Evolutionary conservation across 768 basidiomycete genomes (phyloP).

Genomic region (Erythrobasidium yunnanense): DNA sequence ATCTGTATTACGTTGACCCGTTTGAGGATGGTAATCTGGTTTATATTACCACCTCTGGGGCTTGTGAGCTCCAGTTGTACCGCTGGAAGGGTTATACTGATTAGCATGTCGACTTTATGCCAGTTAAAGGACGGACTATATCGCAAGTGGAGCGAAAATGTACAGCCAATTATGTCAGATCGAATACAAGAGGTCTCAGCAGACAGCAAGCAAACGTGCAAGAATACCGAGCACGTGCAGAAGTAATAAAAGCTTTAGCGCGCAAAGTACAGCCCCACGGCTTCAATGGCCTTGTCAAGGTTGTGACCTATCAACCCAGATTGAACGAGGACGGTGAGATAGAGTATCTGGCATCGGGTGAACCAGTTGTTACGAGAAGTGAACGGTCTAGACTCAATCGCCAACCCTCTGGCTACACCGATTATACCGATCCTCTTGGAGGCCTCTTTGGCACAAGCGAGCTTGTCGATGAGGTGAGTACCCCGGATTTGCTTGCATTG

Average conservation of each 20-base stretch:
- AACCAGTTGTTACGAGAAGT: neutral
- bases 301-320: neutral
- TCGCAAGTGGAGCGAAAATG: neutral
- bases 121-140: neutral
- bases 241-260: neutral
- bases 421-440: no score
- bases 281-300: neutral
- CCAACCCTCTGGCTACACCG: neutral
- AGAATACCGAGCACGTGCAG: no score
- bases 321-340: neutral
- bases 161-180: neutral
- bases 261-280: neutral
- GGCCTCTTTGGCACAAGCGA: no score
- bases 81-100: neutral
- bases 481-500: no score
- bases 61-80: no score
- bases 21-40: no score
- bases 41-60: no score
- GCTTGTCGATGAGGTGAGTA: no score
- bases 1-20: no score
- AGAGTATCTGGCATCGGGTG: neutral
- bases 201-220: no score
- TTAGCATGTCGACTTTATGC: neutral
- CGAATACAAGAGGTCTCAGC: neutral
- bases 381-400: neutral